Evolutionary conservation across 352 stramenopile species (phyloP).

Genomic region (Phytophthora megakarya): DNA sequence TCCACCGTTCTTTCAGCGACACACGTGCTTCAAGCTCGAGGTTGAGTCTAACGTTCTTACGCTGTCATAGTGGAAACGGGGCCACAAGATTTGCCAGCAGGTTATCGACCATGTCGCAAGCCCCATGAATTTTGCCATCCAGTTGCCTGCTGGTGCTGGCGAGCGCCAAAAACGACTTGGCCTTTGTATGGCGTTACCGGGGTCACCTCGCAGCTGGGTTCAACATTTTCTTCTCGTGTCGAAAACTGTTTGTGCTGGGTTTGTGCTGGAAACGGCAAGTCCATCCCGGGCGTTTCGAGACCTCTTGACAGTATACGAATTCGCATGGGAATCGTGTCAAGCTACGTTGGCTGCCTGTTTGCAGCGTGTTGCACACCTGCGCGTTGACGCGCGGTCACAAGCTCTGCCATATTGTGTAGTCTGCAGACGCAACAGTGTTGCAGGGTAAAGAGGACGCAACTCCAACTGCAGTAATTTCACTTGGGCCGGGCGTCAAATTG

Average conservation of each 20-base stretch:
- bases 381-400: neutral
- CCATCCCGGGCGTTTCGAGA: slow-evolving; percentile 19
- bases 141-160: slow-evolving; percentile 14
- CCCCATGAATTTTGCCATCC: slow-evolving; percentile 18
- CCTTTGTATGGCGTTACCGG: slow-evolving; percentile 3
- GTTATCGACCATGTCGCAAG: too few relatives aligned
- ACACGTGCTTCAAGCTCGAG: too few relatives aligned
- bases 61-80: slow-evolving; percentile 3
- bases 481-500: neutral
- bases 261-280: neutral
- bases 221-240: neutral
- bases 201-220: slow-evolving; percentile 7
- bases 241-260: neutral
- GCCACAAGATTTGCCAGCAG: slow-evolving; percentile 9
- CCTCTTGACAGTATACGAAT: slow-evolving; percentile 26
- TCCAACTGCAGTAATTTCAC: too few relatives aligned
- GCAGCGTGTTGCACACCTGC: slow-evolving; percentile 7
- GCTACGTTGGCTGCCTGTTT: slow-evolving; percentile 5
- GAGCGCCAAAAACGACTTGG: slow-evolving; percentile 4
- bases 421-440: too few relatives aligned
- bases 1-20: slow-evolving; percentile 10
- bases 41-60: slow-evolving; percentile 20
- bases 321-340: neutral
- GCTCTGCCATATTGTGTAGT: too few relatives aligned
- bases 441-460: too few relatives aligned